phyloP scores from a whole-genome alignment of 2,329 filamentous ascomycete genomes.

The Onygenales sp. region DNA sequence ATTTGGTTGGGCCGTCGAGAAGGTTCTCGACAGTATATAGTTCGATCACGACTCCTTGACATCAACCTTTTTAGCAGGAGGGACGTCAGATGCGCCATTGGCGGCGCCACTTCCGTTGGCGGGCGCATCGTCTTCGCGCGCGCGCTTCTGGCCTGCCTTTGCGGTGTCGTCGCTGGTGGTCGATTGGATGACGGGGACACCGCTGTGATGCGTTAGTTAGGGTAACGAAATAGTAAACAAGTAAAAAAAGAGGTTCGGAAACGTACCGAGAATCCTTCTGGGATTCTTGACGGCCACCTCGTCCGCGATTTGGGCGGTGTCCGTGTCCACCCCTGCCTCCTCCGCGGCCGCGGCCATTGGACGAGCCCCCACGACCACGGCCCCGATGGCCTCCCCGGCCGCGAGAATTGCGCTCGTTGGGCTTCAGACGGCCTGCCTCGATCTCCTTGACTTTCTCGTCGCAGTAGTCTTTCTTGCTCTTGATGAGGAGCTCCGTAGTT shows the following conservation, averaged over 20 bases:
- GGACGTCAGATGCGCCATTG: conserved; percentile 20
- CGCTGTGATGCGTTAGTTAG: conserved; percentile 19
- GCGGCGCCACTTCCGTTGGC: conserved; percentile 11
- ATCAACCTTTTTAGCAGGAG: conserved; percentile 41
- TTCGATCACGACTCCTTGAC: conserved; percentile 27
- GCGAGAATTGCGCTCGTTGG: conserved; percentile 40
- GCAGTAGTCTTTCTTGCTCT: conserved; percentile 81
- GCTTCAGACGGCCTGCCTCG: conserved; percentile 57
- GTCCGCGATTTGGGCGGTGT: conserved; percentile 6
- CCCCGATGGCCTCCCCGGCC: conserved; percentile 34
- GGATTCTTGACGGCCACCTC: conserved; percentile 22
- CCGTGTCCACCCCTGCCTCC: conserved; percentile 25
- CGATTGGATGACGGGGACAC: conserved; percentile 33
- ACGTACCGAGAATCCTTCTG: conserved; percentile 35
- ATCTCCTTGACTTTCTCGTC: conserved; percentile 67
- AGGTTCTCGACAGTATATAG: no score
- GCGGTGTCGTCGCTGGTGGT: conserved; percentile 6
- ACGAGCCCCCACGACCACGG: conserved; percentile 20
- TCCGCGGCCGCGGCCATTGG: conserved; percentile 37
- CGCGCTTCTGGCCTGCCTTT: conserved; percentile 34
- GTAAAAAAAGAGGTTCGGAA: neutral
- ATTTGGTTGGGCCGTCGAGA: no score
- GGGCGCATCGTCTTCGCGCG: conserved; percentile 30
- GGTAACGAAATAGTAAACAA: neutral
- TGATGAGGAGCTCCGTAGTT: conserved; percentile 61